Base-by-base conservation (phyloP, 2,329 filamentous ascomycete genomes). In the Penicillium sp. region DNA sequence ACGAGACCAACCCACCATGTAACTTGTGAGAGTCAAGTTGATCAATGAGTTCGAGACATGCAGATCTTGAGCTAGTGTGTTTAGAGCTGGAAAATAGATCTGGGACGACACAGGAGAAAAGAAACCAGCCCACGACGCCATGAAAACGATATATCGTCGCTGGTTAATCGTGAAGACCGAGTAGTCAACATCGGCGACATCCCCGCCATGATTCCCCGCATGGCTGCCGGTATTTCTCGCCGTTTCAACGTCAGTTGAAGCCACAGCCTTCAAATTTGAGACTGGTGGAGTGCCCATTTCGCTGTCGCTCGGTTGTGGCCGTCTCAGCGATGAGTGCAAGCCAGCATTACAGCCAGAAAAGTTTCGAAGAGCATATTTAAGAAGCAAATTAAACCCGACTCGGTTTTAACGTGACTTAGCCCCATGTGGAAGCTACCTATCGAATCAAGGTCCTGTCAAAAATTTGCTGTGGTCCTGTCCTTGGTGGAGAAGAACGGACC, bases 101-200 rank as follows among this genome's bases (percentile, higher is more conserved):
- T 80, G 79, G 9, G 79, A 76, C 4, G 79, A 78, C 1, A 83
- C 70, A 0, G 79, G 79, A n/a, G 79, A 80, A 68, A 82, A 82
- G 60, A 82, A 75, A 24, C 68, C 72, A n/a, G 71, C 72, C 69
- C 71, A 73, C 42, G 60, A 71, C 13, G 70, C 71, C 63, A 71
- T 68, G 38, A 73, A 70, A 42, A 74, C 66, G 38, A 74, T 72
- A 49, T 63, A 72, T 15, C 69, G 60, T 45, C 68, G 68, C 59
- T 78, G 73, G 44, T 64, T 63, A 17, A 54, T 62, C 19, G 71
- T 73, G 62, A 78, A 78, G 53, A 75, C 65, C 3, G 75, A 76
- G 55, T 76, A 75, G 50, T 67, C 70, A 17, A 70, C 69, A 61
- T 67, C 59, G 26, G 56, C 62, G 30, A 56, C 37, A 37, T 61